These are phyloP conservation scores for Elsinoe necatrix DNA, from an alignment of 2,329 filamentous ascomycete genomes.

Conservation along the genomic window DNA sequence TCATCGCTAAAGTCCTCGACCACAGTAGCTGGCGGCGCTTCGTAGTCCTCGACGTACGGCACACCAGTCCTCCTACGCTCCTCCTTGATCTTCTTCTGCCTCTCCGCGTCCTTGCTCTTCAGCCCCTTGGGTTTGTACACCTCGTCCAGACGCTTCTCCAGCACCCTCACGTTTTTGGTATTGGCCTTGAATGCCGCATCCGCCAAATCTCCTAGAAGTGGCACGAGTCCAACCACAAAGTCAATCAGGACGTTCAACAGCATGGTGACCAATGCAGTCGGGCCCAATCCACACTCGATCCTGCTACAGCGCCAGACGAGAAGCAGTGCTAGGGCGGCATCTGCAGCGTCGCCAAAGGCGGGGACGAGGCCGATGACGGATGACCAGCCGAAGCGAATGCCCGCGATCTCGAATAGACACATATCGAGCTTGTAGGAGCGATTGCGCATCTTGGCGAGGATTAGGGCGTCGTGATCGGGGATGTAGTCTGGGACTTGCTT, in stretches of 20 bases:
- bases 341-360: constrained; percentile 66
- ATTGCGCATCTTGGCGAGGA: constrained; percentile 79
- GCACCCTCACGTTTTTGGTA: constrained; percentile 62
- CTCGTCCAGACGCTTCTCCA: constrained; percentile 60
- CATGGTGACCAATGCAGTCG: constrained; percentile 59
- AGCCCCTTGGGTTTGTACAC: constrained; percentile 48
- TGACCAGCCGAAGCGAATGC: constrained; percentile 81
- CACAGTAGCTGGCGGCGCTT: constrained; percentile 38
- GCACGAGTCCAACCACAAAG: constrained; percentile 64
- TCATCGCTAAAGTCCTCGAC: constrained; percentile 39
- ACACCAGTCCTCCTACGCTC: constrained; percentile 27
- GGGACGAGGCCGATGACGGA: constrained; percentile 79
- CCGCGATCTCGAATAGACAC: constrained; percentile 70
- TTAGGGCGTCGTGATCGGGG: constrained; percentile 68
- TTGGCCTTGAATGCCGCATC: constrained; percentile 69
- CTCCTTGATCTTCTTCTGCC: constrained; percentile 24
- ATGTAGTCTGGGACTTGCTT: constrained; percentile 78
- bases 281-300: constrained; percentile 67
- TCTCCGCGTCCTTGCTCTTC: constrained; percentile 24
- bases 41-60: constrained; percentile 23
- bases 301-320: constrained; percentile 64
- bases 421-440: constrained; percentile 81
- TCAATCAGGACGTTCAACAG: constrained; percentile 68
- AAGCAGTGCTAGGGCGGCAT: constrained; percentile 64
- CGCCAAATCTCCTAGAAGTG: constrained; percentile 65